Evolutionary conservation across 768 basidiomycete genomes (phyloP), one percentile per base, ranked within the genome.

Genomic region (Macrocybe gigantea): DNA sequence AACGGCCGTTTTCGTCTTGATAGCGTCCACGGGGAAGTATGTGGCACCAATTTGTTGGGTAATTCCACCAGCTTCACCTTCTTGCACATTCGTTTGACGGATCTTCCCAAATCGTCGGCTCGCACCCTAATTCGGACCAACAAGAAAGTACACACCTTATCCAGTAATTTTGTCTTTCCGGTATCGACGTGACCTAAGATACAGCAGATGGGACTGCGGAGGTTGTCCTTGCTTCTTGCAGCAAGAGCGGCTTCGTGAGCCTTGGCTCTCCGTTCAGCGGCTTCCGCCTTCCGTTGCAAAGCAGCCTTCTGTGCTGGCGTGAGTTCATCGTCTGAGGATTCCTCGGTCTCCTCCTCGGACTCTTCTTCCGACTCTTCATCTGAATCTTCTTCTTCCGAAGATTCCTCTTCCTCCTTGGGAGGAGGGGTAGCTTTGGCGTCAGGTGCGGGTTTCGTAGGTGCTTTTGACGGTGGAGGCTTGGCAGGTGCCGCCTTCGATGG

Each of bases 41-140:
- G 96, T 98, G 14, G 96, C 96, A 75, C 96, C 96, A 55, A 99
- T 99, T 65, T 99, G 96, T 66, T 98, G 96, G 0, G 96, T 99
- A 65, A 99, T 99, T 71, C 96, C 96, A 55, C 96, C 96, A 2
- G 96, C 96, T 79, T 99, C 96, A 47, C 96, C 96, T 63, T 97
- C 96, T 68, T 97, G 94, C 14, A 99, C 96, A 56, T 97, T 97
- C 5, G 95, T 98, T 85, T 98, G 95, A 56, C 96, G 93, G 63
- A 99, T 99, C 93, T 96, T 47, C n/a, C 33, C 7, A 41, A 31
- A 47, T 35, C 39, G 38, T 45, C 33, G 46, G 39, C 30, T 47
- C 41, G 39, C 6, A 39, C 32, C 30, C 29, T 33, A 47, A 30
- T 34, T 22, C 34, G 37, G 52, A 48, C 51, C 43, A 33, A 11